Percentiles rank a stretch among this genome's conserved stretches.
phyloP scores from a whole-genome alignment of 345 rosid species.

The Populus davidiana region DNA sequence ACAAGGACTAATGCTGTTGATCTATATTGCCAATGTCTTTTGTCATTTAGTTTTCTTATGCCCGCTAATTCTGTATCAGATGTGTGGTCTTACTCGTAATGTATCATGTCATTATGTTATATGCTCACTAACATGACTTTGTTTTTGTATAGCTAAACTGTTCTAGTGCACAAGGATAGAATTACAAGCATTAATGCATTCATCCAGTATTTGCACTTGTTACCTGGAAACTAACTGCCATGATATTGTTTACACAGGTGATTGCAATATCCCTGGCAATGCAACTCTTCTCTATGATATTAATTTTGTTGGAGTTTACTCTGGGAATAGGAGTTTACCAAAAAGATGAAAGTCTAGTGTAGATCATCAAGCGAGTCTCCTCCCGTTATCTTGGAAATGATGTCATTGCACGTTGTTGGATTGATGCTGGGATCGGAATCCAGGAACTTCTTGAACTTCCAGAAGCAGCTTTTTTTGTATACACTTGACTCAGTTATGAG shows the following conservation, averaged over 20 bases:
- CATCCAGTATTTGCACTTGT: neutral
- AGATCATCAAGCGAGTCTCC: conserved; percentile 17
- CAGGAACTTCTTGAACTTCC: neutral
- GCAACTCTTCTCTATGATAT: conserved; percentile 90
- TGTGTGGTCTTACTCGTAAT: neutral
- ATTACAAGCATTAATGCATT: neutral
- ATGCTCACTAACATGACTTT: neutral
- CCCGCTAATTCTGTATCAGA: neutral
- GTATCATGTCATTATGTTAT: neutral
- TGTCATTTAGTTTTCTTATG: neutral
- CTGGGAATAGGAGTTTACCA: conserved; percentile 52
- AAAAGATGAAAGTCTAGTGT: neutral
- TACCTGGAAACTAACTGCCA: conserved; percentile 1
- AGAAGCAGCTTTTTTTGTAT: neutral
- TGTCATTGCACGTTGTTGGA: neutral
- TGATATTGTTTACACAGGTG: conserved; percentile 48
- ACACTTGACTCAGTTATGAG: neutral
- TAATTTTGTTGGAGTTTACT: conserved; percentile 65
- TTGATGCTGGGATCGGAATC: neutral
- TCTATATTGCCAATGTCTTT: neutral
- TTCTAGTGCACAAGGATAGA: neutral
- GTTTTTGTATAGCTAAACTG: neutral
- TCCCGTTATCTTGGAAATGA: neutral
- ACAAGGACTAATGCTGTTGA: neutral
- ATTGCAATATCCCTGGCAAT: conserved; percentile 91